Conservation (phyloP, 2,329 filamentous ascomycete species). For the Neonectria faginata region DNA sequence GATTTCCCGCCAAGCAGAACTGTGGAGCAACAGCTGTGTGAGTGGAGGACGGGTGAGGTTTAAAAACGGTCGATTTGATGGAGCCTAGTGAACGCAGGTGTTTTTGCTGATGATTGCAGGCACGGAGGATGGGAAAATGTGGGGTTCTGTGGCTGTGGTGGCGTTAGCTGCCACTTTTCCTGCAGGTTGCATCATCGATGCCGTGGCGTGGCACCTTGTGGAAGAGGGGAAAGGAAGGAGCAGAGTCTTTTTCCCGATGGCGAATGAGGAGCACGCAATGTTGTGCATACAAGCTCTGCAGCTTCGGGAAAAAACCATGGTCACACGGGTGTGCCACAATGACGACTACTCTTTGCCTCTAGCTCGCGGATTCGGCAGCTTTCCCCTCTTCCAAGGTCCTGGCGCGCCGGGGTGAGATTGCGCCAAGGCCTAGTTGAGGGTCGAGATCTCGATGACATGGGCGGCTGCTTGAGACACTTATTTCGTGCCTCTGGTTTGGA, state of each 20-base stretch:
- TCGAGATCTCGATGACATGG: constrained; percentile 12
- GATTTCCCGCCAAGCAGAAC: constrained; percentile 35
- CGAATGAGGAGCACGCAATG: neutral
- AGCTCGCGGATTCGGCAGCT: neutral
- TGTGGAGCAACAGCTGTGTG: constrained; percentile 32
- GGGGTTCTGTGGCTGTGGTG: constrained; percentile 42
- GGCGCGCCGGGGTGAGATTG: neutral
- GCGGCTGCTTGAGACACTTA: neutral
- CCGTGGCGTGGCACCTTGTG: constrained; percentile 21
- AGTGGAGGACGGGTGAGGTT: neutral
- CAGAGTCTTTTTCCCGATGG: neutral
- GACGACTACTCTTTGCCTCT: constrained; percentile 30
- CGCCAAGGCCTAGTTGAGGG: neutral
- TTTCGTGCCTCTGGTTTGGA: neutral
- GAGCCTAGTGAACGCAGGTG: constrained; percentile 32
- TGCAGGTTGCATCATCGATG: constrained; percentile 34
- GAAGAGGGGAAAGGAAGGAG: neutral
- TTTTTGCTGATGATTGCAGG: constrained; percentile 24
- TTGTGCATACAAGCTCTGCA: neutral
- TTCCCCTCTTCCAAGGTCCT: neutral
- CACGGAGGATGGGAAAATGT: constrained; percentile 26
- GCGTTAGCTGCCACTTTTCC: constrained; percentile 39
- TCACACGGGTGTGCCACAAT: constrained; percentile 35
- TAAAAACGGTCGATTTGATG: neutral
- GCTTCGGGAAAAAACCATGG: constrained; percentile 27